Conservation (phyloP, 2,329 filamentous ascomycete genomes). For the Pseudogymnoascus sp. region DNA sequence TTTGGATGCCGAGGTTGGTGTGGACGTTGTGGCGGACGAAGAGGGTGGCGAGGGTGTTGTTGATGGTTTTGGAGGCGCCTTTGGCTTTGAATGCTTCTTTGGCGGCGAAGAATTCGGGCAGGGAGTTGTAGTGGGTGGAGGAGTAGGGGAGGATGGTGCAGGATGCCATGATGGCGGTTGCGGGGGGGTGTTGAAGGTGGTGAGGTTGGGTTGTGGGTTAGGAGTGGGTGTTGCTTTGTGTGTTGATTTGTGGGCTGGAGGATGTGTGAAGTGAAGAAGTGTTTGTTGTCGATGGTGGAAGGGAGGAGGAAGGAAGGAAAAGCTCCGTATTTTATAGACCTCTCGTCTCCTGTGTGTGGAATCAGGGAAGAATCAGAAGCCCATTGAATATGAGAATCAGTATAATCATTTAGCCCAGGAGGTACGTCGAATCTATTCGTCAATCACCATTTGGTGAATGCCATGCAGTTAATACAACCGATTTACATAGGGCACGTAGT, state of each 20-base stretch:
- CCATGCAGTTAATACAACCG: not conserved
- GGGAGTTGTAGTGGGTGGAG: not conserved
- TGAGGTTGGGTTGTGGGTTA: not conserved
- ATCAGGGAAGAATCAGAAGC: not conserved
- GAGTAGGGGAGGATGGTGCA: not conserved
- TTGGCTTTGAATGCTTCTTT: not conserved
- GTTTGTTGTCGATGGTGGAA: not conserved
- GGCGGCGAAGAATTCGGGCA: not conserved
- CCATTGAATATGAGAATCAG: not conserved
- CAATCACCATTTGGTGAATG: not conserved
- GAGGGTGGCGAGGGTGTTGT: not conserved
- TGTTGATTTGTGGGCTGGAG: not conserved
- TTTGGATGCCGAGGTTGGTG: conserved; percentile 20
- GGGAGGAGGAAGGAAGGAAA: not conserved
- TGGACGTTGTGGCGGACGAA: conserved; percentile 28
- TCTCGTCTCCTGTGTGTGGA: not conserved
- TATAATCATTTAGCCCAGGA: not conserved
- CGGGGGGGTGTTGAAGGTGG: not conserved
- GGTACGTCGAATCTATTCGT: not conserved
- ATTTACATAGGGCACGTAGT: not conserved
- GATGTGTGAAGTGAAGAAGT: not conserved
- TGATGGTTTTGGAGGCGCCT: not conserved
- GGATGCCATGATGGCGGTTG: not conserved
- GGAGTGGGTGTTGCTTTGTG: not conserved
- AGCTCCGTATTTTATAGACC: not conserved